phyloP scores from a whole-genome alignment of 2,329 filamentous ascomycete genomes.

The Aspergillus sp. region DNA sequence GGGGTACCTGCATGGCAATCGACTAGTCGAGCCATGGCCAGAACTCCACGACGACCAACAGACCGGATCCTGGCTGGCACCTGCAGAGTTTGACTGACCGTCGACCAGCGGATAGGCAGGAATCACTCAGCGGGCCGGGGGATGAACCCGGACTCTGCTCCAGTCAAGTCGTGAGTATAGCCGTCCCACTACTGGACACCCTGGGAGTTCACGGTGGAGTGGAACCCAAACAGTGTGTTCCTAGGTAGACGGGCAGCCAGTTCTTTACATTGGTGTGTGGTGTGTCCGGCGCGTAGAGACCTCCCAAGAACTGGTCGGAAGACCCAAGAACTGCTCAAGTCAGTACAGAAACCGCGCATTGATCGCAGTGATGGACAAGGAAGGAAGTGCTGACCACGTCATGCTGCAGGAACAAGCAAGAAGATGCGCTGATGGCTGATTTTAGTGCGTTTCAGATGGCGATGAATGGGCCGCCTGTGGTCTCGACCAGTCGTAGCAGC shows the following conservation, averaged over 20 bases:
- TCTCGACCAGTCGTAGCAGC: not conserved
- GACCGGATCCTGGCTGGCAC: not conserved
- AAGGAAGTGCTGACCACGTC: slow-evolving; percentile 7
- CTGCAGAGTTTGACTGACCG: not conserved
- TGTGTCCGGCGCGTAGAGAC: no score
- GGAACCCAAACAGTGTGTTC: not conserved
- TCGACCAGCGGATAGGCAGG: not conserved
- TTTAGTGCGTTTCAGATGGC: slow-evolving; percentile 5
- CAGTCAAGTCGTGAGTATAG: not conserved
- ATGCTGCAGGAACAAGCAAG: slow-evolving; percentile 8
- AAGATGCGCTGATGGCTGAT: not conserved
- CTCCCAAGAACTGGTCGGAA: not conserved
- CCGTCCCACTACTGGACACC: not conserved
- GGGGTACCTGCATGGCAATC: no score
- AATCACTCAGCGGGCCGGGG: not conserved
- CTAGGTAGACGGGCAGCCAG: not conserved
- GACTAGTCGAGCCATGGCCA: not conserved
- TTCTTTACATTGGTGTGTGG: not conserved
- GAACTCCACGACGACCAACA: not conserved
- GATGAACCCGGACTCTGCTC: not conserved
- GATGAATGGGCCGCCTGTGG: not conserved
- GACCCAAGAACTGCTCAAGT: not conserved
- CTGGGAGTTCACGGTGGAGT: not conserved
- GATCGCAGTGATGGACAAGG: not conserved
- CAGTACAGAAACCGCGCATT: no score